phyloP scores from a whole-genome alignment of 2,329 filamentous ascomycete species.

The Colletotrichum sp. region DNA sequence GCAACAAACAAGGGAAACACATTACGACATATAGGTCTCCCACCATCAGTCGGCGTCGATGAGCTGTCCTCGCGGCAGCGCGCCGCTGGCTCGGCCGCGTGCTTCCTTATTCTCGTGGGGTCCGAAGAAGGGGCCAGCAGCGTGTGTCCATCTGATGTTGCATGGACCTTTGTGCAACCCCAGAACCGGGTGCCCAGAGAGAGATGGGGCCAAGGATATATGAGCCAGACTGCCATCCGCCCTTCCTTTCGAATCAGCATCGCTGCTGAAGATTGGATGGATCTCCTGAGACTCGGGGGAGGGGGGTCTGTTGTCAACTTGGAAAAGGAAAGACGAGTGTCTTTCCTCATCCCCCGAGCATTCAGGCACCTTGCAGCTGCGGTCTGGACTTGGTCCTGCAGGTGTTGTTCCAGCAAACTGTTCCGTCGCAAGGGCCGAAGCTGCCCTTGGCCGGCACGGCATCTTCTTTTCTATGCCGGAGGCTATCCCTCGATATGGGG shows the following conservation, averaged over 20 bases:
- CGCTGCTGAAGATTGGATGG: not conserved
- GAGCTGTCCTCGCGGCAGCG: not conserved
- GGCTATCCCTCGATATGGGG: not conserved
- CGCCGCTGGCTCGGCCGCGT: conserved; percentile 1
- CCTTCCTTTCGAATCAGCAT: not conserved
- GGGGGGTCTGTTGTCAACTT: not conserved
- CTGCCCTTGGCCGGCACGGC: not conserved
- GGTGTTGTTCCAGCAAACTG: not conserved
- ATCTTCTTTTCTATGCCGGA: not conserved
- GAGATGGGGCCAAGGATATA: not conserved
- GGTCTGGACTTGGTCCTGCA: not conserved
- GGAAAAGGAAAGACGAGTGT: not conserved
- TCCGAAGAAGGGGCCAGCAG: not conserved
- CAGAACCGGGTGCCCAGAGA: not conserved
- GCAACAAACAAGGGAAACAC: not conserved
- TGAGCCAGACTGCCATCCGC: not conserved
- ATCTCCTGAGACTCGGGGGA: not conserved
- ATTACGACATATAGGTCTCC: not conserved
- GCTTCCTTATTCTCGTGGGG: conserved; percentile 2
- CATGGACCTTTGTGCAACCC: not conserved
- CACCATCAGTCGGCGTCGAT: not conserved
- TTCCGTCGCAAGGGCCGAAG: not conserved
- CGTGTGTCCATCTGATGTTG: not conserved
- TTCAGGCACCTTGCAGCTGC: not conserved
- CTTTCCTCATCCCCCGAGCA: not conserved